Percentiles rank a stretch among this genome's conserved stretches.
Evolutionary conservation across 2,329 filamentous ascomycete genomes (phyloP).

Genomic region (Cercospora citrullina): DNA sequence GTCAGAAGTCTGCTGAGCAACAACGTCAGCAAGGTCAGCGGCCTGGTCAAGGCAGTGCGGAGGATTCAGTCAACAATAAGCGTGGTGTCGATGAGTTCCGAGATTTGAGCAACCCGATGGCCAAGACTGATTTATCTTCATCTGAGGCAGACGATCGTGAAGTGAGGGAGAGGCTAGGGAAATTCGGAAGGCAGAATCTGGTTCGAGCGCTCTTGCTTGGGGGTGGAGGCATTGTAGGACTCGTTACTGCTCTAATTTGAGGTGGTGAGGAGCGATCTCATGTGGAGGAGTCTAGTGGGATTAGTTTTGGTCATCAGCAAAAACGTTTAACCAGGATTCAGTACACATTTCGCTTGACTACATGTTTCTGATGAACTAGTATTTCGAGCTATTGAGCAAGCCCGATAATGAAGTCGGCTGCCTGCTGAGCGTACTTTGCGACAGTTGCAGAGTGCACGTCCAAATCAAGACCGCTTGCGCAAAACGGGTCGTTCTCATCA

Average conservation of each 20-base stretch:
- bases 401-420: constrained; percentile 26
- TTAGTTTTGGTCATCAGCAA: background rate
- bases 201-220: constrained; percentile 30
- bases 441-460: constrained; percentile 26
- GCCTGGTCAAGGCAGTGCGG: constrained; percentile 26
- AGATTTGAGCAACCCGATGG: constrained; percentile 33
- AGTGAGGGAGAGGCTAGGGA: constrained; percentile 42
- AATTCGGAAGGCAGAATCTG: constrained; percentile 33
- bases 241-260: constrained; percentile 25
- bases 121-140: constrained; percentile 39
- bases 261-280: background rate
- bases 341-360: background rate
- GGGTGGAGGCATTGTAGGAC: constrained; percentile 31
- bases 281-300: background rate
- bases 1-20: constrained; percentile 24
- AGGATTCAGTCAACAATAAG: constrained; percentile 31
- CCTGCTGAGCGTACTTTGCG: constrained; percentile 24
- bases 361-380: background rate
- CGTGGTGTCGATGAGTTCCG: constrained; percentile 25
- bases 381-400: constrained; percentile 7
- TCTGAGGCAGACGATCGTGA: constrained; percentile 42
- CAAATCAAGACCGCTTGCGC: constrained; percentile 23
- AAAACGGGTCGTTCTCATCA: constrained; percentile 30
- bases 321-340: background rate
- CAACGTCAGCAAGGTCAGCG: constrained; percentile 14